Percentiles rank a stretch among this genome's conserved stretches.
phyloP scores from a whole-genome alignment of 2,329 filamentous ascomycete species.

The Penicillium sp. region DNA sequence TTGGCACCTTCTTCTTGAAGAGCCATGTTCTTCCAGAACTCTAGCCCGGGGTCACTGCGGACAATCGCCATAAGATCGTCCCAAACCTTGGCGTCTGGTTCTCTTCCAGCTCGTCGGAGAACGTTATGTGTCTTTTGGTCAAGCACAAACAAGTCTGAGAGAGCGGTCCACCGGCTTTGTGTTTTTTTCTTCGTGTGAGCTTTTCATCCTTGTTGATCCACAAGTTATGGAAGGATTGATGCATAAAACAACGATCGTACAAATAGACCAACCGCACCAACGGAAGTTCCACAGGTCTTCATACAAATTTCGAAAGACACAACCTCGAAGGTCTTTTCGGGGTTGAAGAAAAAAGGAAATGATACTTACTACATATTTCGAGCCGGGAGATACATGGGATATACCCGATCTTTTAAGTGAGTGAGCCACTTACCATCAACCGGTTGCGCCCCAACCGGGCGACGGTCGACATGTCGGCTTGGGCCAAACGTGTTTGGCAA shows the following conservation, averaged over 20 bases:
- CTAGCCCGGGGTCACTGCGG: background rate
- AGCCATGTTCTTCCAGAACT: slow-evolving; percentile 17
- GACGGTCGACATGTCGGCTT: background rate
- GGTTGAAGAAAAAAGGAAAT: background rate
- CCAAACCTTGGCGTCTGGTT: slow-evolving; percentile 5
- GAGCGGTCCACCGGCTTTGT: slow-evolving; percentile 6
- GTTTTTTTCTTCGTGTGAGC: background rate
- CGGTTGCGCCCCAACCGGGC: slow-evolving; percentile 5
- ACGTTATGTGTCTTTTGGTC: background rate
- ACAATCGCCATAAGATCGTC: slow-evolving; percentile 5
- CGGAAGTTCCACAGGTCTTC: too few species aligned
- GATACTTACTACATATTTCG: slow-evolving; percentile 19
- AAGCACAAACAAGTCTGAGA: slow-evolving; percentile 9
- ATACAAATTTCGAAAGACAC: background rate
- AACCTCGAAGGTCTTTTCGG: background rate
- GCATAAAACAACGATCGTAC: background rate
- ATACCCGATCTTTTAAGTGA: slow-evolving; percentile 4
- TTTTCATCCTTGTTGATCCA: background rate
- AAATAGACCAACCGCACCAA: background rate
- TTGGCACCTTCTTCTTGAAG: slow-evolving; percentile 6
- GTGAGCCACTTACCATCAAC: slow-evolving; percentile 5
- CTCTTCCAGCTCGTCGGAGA: background rate
- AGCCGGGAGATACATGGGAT: slow-evolving; percentile 15
- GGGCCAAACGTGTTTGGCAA: slow-evolving; percentile 5
- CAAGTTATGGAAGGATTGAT: too few species aligned